Evolutionary conservation across 2,329 filamentous ascomycete genomes (phyloP).

Genomic region (Lomentospora prolificans): DNA sequence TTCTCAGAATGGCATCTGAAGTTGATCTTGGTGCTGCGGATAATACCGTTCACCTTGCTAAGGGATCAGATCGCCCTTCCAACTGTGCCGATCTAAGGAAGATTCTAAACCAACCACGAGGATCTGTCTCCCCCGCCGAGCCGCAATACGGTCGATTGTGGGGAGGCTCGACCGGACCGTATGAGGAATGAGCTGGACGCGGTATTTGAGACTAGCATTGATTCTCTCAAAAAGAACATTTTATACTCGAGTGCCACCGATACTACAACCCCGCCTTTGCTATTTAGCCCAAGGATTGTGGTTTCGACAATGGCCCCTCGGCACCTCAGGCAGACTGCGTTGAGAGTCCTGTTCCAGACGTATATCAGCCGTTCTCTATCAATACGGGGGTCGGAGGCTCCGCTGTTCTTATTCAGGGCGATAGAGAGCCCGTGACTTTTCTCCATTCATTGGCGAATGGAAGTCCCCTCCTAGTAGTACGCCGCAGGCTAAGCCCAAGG

Average conservation of each 20-base stretch:
- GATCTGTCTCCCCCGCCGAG: neutral
- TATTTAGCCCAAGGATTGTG: neutral
- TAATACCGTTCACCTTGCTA: neutral
- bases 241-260: neutral
- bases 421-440: neutral
- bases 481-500: neutral
- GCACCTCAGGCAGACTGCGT: neutral
- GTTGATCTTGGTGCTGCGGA: neutral
- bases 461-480: neutral
- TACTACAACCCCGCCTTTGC: neutral
- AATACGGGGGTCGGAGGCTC: neutral
- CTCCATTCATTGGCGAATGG: neutral
- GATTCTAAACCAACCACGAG: neutral
- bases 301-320: neutral
- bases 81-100: neutral
- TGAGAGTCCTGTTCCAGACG: neutral
- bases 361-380: neutral
- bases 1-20: neutral
- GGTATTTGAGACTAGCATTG: neutral
- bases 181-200: neutral
- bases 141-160: neutral
- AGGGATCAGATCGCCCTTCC: neutral
- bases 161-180: neutral
- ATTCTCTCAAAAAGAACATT: neutral
- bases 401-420: neutral